Conservation (phyloP, 2,329 filamentous ascomycete species). For the Metarhizium brunneum region DNA sequence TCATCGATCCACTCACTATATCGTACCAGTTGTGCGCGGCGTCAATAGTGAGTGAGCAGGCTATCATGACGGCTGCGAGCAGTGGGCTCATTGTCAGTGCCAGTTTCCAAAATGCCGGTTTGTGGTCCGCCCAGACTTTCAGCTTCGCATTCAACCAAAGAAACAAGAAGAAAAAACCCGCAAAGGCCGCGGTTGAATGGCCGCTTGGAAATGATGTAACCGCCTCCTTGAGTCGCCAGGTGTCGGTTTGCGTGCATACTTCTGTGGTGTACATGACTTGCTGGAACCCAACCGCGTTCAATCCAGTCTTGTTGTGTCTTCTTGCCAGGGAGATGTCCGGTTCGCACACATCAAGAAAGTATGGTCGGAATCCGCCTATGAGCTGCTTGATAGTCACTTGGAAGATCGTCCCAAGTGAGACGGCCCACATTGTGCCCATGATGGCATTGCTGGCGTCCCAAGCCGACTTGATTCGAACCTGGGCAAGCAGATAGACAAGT, state of each 20-base stretch:
- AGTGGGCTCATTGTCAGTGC: conserved; percentile 48
- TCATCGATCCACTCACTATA: conserved; percentile 51
- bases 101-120: conserved; percentile 59
- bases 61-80: conserved; percentile 50
- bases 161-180: conserved; percentile 53
- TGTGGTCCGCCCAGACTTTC: conserved; percentile 59
- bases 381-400: conserved; percentile 59
- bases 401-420: conserved; percentile 51
- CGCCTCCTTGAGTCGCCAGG: conserved; percentile 46
- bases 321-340: conserved; percentile 39
- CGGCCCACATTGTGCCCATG: conserved; percentile 50
- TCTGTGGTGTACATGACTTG: conserved; percentile 55
- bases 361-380: conserved; percentile 53
- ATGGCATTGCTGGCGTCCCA: conserved; percentile 55
- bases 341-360: conserved; percentile 56
- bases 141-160: conserved; percentile 65
- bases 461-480: conserved; percentile 46
- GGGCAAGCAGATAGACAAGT: conserved; percentile 43
- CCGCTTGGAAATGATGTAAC: conserved; percentile 61
- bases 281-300: conserved; percentile 40
- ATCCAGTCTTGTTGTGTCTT: conserved; percentile 29
- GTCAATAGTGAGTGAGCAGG: conserved; percentile 53
- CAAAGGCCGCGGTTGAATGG: conserved; percentile 56
- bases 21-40: conserved; percentile 65
- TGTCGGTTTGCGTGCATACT: conserved; percentile 49